phyloP scores from a whole-genome alignment of 2,329 filamentous ascomycete genomes.

The Aspergillus latus region DNA sequence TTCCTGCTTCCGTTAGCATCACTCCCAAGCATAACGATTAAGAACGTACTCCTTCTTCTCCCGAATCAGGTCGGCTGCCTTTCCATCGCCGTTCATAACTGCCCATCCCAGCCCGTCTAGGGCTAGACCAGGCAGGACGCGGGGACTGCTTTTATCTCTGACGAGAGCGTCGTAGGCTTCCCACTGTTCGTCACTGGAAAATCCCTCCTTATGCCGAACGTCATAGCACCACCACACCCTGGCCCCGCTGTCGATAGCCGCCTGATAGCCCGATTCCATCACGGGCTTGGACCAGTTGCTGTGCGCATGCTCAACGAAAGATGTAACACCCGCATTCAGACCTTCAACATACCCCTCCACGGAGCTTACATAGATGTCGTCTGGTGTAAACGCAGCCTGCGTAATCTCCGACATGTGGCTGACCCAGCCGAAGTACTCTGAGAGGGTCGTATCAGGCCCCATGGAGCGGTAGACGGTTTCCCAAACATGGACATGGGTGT shows the following conservation, averaged over 20 bases:
- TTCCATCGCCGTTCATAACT: background rate
- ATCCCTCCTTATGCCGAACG: constrained; percentile 10
- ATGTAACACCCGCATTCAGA: constrained; percentile 56
- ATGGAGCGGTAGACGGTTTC: constrained; percentile 57
- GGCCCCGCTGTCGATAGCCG: constrained; percentile 50
- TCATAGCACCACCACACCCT: constrained; percentile 51
- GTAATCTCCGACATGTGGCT: background rate
- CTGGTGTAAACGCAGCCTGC: constrained; percentile 38
- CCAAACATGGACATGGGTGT: constrained; percentile 59
- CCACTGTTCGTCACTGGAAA: constrained; percentile 3
- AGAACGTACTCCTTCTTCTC: background rate
- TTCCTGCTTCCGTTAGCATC: background rate
- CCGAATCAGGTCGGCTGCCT: background rate
- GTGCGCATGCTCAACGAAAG: constrained; percentile 55
- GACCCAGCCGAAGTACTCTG: constrained; percentile 45
- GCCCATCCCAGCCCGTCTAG: background rate
- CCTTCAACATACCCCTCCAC: constrained; percentile 52
- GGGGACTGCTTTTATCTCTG: background rate
- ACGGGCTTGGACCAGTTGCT: constrained; percentile 37
- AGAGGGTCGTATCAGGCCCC: constrained; percentile 51
- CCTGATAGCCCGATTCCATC: constrained; percentile 49
- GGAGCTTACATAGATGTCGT: constrained; percentile 51
- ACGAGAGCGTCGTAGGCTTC: background rate
- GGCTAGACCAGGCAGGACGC: background rate
- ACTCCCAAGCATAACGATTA: background rate